Evolutionary conservation across 2,329 filamentous ascomycete species (phyloP).

Genomic region (Seiridium unicorne): DNA sequence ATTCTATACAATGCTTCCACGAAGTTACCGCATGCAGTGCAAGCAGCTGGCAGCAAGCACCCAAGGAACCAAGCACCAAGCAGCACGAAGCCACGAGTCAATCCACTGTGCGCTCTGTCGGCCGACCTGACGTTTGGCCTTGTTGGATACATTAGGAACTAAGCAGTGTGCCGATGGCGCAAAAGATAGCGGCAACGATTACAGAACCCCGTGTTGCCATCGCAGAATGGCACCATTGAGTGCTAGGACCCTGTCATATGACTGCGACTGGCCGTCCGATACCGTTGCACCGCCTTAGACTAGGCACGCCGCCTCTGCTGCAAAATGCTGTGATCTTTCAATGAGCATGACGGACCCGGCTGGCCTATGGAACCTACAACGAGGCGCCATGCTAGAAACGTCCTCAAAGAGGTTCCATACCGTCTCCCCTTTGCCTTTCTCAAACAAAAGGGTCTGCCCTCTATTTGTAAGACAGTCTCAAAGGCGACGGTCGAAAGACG

Average conservation of each 20-base stretch:
- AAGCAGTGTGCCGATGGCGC: not conserved
- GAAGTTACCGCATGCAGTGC: too few species aligned
- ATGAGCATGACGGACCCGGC: too few species aligned
- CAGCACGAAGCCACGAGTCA: too few species aligned
- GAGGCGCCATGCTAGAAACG: too few species aligned
- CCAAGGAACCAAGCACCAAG: too few species aligned
- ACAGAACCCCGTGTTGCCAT: not conserved
- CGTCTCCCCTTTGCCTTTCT: not conserved
- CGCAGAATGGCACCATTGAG: not conserved
- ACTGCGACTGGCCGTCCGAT: not conserved
- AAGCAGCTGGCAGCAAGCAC: too few species aligned
- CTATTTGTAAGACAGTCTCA: not conserved
- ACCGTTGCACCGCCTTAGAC: constrained; percentile 1
- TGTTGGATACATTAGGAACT: not conserved
- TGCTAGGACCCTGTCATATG: constrained; percentile 4
- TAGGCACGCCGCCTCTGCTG: not conserved
- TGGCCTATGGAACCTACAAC: too few species aligned
- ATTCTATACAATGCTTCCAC: too few species aligned
- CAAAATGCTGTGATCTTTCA: too few species aligned
- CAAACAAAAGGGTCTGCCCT: not conserved
- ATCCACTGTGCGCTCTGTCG: too few species aligned
- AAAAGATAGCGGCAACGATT: not conserved
- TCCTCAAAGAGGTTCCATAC: too few species aligned
- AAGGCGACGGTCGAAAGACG: not conserved
- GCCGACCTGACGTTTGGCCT: too few species aligned